A percentile compares a stretch with the other conserved stretches of the same genome.
Conservation (phyloP, 768 basidiomycete species). For the Xanthoconium stramineum region DNA sequence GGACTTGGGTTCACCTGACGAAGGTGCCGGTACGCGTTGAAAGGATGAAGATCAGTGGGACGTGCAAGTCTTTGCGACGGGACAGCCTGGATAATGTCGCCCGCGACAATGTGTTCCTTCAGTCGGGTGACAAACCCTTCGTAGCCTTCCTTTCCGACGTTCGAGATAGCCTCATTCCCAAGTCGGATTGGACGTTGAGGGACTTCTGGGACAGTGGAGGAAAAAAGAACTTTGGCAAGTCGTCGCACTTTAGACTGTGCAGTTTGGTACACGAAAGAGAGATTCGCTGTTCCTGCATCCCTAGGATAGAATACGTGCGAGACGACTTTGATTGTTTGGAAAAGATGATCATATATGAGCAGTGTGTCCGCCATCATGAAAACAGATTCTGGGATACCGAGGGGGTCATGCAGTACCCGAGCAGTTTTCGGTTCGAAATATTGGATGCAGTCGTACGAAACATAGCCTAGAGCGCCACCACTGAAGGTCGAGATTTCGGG, state of each 20-base stretch:
- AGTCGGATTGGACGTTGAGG: conserved; percentile 61
- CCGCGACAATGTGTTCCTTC: conserved; percentile 92
- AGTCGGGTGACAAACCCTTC: conserved; percentile 86
- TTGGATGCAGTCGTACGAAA: conserved; percentile 93
- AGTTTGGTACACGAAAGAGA: conserved; percentile 85
- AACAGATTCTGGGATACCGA: conserved; percentile 89
- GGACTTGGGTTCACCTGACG: conserved; percentile 96
- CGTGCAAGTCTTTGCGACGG: conserved; percentile 89
- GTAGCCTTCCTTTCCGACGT: conserved; percentile 92
- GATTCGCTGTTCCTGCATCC: conserved; percentile 59
- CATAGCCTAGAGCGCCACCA: conserved; percentile 96
- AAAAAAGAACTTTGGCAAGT: conserved; percentile 68
- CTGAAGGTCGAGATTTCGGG: conserved; percentile 94
- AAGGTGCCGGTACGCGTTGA: conserved; percentile 93
- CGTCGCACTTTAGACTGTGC: conserved; percentile 79
- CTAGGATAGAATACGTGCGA: conserved; percentile 91
- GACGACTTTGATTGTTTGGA: conserved; percentile 91
- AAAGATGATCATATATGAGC: conserved; percentile 95
- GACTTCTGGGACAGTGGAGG: conserved; percentile 56
- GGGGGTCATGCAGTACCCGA: conserved; percentile 65
- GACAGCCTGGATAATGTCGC: conserved; percentile 98
- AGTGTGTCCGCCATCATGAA: conserved; percentile 98
- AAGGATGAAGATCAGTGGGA: conserved; percentile 87
- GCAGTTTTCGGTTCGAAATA: conserved; percentile 96
- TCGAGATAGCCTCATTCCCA: conserved; percentile 71